Percentiles rank a stretch among this genome's conserved stretches.
phyloP scores from a whole-genome alignment of 1,284 basidiomycete genomes.

The Paramarasmius palmivorus region DNA sequence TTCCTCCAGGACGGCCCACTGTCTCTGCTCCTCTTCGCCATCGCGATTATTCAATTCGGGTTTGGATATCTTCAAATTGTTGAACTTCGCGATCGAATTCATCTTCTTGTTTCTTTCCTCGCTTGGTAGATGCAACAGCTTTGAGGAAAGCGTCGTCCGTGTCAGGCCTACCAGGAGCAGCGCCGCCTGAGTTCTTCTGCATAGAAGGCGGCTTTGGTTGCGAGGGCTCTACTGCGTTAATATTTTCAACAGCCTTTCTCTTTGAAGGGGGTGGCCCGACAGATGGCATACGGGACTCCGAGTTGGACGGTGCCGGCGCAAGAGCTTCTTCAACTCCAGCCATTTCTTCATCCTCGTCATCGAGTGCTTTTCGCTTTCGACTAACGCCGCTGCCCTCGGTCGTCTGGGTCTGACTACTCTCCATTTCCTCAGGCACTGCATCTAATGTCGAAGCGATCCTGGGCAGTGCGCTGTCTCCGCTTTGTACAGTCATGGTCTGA shows the following conservation, averaged over 20 bases:
- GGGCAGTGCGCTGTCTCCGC: not conserved
- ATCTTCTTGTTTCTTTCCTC: constrained; percentile 71
- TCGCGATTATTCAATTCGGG: constrained; percentile 49
- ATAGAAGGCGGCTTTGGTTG: constrained; percentile 11
- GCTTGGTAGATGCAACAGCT: constrained; percentile 72
- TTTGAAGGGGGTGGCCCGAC: constrained; percentile 26
- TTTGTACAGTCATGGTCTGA: not conserved
- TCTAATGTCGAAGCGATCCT: constrained; percentile 24
- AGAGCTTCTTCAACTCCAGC: constrained; percentile 26
- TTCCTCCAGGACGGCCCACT: constrained; percentile 70
- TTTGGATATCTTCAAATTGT: constrained; percentile 76
- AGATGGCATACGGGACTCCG: constrained; percentile 7
- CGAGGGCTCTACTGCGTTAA: constrained; percentile 28
- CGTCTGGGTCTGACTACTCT: constrained; percentile 36
- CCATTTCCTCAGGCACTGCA: constrained; percentile 56
- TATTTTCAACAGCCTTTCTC: constrained; percentile 39
- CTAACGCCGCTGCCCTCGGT: not conserved
- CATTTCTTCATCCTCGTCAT: constrained; percentile 39
- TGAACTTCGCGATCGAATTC: constrained; percentile 84
- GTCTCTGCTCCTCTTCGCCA: constrained; percentile 55
- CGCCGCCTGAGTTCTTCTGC: constrained; percentile 31
- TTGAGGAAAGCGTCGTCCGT: constrained; percentile 69
- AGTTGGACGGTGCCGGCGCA: constrained; percentile 2
- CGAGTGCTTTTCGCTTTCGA: constrained; percentile 13
- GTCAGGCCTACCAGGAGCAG: constrained; percentile 54